Base-by-base conservation (phyloP, 768 basidiomycete genomes). In the Mycena capillaripes region DNA sequence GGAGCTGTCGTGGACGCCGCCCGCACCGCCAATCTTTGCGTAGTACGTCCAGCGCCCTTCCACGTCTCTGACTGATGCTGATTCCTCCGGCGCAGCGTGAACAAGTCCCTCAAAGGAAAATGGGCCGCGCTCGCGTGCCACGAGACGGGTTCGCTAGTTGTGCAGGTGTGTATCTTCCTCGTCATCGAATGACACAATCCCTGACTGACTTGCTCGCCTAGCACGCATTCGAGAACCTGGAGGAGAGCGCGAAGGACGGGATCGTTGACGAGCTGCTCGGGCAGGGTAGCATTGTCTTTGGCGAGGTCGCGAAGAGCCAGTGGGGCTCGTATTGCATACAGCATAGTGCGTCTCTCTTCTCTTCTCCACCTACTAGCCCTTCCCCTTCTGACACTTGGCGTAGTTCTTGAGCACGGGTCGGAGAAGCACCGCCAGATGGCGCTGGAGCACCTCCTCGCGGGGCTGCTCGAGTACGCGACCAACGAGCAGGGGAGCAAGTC, bases 301-400 rank as follows among this genome's bases (percentile, higher is more conserved):
- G 88, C 25, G 93, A 95, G 74, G 93, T 96, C 21, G 86, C 92
- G 23, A 95, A 94, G 84, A 96, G 90, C 71, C 95, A 96, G 78
- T 96, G 95, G 95, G 95, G 95, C 14, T 92, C 93, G 1, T 96
- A 95, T 76, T 95, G 94, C 79, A 87, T 95, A 30, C 93, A 95
- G 75, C 95, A 95, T 69, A 95, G 95, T 95, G 74, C 66, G 94
- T 82, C 12, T 66, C 44, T 21, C 34, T 70, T 36, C 46, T 21
- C 30, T 71, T 36, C 29, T 12, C 19, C 29, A 38, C 60, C 38
- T 65, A 14, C 52, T 23, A n/a, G 62, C 8, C 57, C 17, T 30
- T 63, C 34, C 40, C 23, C 10, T n/a, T 46, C 50, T 44, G 7
- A 44, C 42, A 6, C 19, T 9, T 3, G 2, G 1, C 42, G 16